A percentile compares a stretch with the other conserved stretches of the same genome.
These are phyloP conservation scores for Ceratobasidium sp. DNA, from an alignment of 1,284 basidiomycete genomes.

Conservation along the genomic window DNA sequence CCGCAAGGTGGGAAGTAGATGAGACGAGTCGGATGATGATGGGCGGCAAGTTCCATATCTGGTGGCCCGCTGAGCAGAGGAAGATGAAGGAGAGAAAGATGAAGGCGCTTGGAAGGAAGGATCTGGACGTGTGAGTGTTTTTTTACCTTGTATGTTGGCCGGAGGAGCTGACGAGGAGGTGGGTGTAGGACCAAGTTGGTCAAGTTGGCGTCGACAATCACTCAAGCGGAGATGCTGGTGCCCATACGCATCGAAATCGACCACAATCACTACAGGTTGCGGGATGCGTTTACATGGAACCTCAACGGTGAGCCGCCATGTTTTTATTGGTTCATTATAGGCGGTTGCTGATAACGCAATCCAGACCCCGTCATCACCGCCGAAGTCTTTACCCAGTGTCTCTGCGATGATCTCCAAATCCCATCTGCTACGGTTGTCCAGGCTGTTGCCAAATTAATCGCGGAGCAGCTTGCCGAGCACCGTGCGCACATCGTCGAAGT, in stretches of 20 bases:
- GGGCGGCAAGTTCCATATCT: conserved; percentile 69
- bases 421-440: conserved; percentile 77
- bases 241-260: conserved; percentile 89
- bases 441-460: conserved; percentile 84
- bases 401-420: conserved; percentile 93
- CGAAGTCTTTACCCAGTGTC: conserved; percentile 88
- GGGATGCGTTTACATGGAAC: conserved; percentile 99
- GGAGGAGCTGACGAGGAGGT: neutral
- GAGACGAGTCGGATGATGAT: conserved; percentile 30
- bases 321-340: conserved; percentile 22
- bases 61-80: conserved; percentile 71
- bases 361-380: conserved; percentile 90
- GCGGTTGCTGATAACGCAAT: conserved; percentile 44
- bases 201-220: neutral
- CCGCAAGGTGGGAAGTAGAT: conserved; percentile 56
- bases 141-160: conserved; percentile 26
- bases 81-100: conserved; percentile 66
- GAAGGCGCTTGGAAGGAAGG: conserved; percentile 71
- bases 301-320: conserved; percentile 75
- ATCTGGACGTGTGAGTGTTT: conserved; percentile 73
- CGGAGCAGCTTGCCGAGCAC: conserved; percentile 89
- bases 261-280: conserved; percentile 88
- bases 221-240: conserved; percentile 79
- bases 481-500: conserved; percentile 59
- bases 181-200: conserved; percentile 29